A percentile compares a stretch with the other conserved stretches of the same genome.
Conservation (phyloP, 495 filamentous ascomycete species). For the Neurospora sp. region DNA sequence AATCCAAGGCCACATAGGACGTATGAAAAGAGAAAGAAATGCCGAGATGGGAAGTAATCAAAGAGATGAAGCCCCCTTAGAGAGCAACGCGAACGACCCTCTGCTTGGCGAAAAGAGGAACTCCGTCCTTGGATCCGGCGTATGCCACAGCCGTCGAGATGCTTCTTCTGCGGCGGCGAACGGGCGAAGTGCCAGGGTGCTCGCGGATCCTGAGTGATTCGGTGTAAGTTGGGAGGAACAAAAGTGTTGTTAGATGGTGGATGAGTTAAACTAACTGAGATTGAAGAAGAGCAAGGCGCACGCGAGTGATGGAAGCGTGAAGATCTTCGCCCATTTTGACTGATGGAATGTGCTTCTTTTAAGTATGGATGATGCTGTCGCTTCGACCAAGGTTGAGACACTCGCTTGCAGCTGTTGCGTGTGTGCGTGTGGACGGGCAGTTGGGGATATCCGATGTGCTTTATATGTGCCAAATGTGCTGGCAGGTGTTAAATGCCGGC, state of each 20-base stretch:
- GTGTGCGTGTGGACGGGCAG: background rate
- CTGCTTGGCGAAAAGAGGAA: conserved; percentile 20
- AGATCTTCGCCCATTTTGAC: conserved; percentile 16
- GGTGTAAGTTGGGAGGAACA: background rate
- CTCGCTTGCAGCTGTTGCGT: background rate
- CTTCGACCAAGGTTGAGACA: background rate
- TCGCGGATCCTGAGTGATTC: conserved; percentile 12
- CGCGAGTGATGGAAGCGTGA: conserved; percentile 17
- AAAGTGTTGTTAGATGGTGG: background rate
- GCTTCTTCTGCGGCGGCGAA: conserved; percentile 16
- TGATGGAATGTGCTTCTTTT: background rate
- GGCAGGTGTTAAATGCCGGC: background rate
- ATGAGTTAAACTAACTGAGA: conserved; percentile 18
- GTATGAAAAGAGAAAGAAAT: background rate
- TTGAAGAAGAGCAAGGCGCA: conserved; percentile 25
- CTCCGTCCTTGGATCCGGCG: conserved; percentile 17
- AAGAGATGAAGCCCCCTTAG: background rate
- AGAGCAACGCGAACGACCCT: conserved; percentile 16
- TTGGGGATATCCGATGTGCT: conserved; percentile 24
- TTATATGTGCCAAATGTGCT: background rate
- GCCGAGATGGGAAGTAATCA: background rate
- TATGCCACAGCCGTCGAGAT: conserved; percentile 12
- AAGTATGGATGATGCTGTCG: background rate
- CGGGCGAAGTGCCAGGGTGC: conserved; percentile 4
- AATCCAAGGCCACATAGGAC: background rate